phyloP scores from a whole-genome alignment of 345 rosid genomes.

The Adansonia digitata region DNA sequence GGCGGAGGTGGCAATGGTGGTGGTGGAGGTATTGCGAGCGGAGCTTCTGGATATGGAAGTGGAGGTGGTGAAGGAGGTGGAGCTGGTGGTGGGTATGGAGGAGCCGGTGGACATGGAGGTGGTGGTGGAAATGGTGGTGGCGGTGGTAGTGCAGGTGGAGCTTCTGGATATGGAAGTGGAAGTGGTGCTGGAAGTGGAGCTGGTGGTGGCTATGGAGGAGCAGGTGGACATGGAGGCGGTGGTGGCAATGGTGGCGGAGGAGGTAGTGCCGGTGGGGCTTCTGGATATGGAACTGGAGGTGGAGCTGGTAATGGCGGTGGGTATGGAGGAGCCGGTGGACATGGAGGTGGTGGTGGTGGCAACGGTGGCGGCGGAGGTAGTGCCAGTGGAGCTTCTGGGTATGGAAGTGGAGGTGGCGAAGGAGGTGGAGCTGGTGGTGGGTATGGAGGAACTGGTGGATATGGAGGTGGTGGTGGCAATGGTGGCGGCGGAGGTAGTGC shows the following conservation, averaged over 20 bases:
- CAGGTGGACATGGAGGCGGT: slow-evolving; percentile 15
- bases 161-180: slow-evolving; percentile 12
- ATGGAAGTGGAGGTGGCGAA: too few relatives aligned
- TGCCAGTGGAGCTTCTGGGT: slow-evolving; percentile 27
- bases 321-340: too few relatives aligned
- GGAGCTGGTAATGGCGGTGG: slow-evolving; percentile 14
- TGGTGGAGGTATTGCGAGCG: slow-evolving; percentile 13
- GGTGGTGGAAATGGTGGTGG: slow-evolving; percentile 17
- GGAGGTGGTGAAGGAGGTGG: slow-evolving; percentile 30
- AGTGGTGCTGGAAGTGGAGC: slow-evolving; percentile 20
- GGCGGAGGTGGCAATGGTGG: slow-evolving; percentile 16
- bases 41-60: not conserved
- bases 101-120: slow-evolving; percentile 7
- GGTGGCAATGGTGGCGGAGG: slow-evolving; percentile 16
- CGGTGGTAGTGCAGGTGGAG: slow-evolving; percentile 16
- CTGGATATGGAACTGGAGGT: slow-evolving; percentile 7
- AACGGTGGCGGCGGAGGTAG: not conserved
- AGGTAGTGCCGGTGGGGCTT: slow-evolving; percentile 17
- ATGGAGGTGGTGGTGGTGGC: not conserved
- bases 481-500: slow-evolving; percentile 1
- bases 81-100: slow-evolving; percentile 24
- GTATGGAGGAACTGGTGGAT: slow-evolving; percentile 5
- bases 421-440: slow-evolving; percentile 27
- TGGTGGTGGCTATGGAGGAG: slow-evolving; percentile 10
- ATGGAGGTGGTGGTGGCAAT: not conserved